Evolutionary conservation across 2,329 filamentous ascomycete genomes (phyloP), one percentile per base, ranked within the genome.

Genomic region (Penicillium sp.): DNA sequence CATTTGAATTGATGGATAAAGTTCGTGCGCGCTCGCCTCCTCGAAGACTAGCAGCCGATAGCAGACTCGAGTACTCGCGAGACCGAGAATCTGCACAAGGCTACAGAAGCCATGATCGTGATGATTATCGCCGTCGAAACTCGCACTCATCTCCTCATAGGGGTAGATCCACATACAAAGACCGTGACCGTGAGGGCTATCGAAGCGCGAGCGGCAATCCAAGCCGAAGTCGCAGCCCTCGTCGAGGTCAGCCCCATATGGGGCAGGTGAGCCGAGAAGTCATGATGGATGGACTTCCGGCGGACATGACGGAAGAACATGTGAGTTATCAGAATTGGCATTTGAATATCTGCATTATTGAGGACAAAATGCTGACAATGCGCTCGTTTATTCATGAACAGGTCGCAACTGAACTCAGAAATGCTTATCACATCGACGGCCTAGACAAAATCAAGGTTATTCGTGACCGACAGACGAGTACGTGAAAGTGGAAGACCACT

Each of bases 361-460:
- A 21, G 19, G 29, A 44, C 46, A 25, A 25, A 44, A 13, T 38
- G 29, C 41, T 56, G 41, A 56, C 34, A 33, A 19, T 15, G 23
- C 8, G 25, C 4, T 46, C 16, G 23, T 19, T 27, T 9, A 16
- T 15, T 19, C 15, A 34, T 9, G 13, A 75, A 79, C 75, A 85
- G 83, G 82, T 85, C 69, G 76, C 78, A 65, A 75, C 76, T 72
- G 82, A 84, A 75, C 75, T 85, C 65, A 74, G 75, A 63, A 76
- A 81, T 63, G 76, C 75, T 62, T 79, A 84, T 62, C 72, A 78
- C 65, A 73, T 82, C 60, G 75, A 79, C 55, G 76, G 76, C n/a
- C 70, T 85, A 58, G 82, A 84, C 65, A 82, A 84, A 63, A 75
- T 85, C 47, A 77, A 82, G 19, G 75, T 85, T 50, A 85, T 85